A percentile compares a stretch with the other conserved stretches of the same genome.
Evolutionary conservation across 306 rosid genomes (phyloP).

Genomic region (Sicyos edulis): DNA sequence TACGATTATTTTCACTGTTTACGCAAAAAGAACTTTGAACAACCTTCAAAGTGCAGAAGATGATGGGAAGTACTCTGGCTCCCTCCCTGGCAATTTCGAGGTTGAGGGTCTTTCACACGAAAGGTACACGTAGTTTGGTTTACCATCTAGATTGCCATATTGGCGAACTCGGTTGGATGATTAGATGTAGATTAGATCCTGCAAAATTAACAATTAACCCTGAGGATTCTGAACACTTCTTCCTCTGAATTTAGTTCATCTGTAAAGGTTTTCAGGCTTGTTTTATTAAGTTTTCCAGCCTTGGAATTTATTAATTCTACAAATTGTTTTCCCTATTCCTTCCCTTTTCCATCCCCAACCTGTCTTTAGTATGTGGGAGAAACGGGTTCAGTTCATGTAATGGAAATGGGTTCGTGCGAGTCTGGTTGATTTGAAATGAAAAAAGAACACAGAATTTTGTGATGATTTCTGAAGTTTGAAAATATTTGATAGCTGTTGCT

Average conservation of each 20-base stretch:
- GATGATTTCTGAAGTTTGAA: not conserved
- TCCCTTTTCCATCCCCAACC: not conserved
- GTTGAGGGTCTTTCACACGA: conserved; percentile 57
- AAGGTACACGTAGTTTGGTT: conserved; percentile 21
- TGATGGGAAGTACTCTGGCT: conserved; percentile 39
- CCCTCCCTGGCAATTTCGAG: conserved; percentile 40
- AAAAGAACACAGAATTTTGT: not conserved
- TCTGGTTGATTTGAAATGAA: not conserved
- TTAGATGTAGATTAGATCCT: conserved; percentile 19
- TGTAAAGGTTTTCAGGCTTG: conserved; percentile 18
- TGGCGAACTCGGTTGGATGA: not conserved
- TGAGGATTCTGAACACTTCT: conserved; percentile 8
- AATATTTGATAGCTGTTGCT: not conserved
- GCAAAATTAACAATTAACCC: conserved; percentile 17
- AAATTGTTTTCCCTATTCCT: not conserved
- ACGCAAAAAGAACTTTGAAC: conserved; percentile 66
- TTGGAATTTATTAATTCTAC: not conserved
- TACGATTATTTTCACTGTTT: conserved; percentile 71
- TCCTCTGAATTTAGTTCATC: not conserved
- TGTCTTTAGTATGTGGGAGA: not conserved
- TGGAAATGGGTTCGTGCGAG: not conserved
- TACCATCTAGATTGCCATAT: conserved; percentile 11
- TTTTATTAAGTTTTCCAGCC: not conserved
- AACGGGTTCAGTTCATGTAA: not conserved
- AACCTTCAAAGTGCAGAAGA: conserved; percentile 52